Evolutionary conservation across 1,284 basidiomycete genomes (phyloP), one percentile per base, ranked within the genome.

Genomic region (Paramarasmius palmivorus): DNA sequence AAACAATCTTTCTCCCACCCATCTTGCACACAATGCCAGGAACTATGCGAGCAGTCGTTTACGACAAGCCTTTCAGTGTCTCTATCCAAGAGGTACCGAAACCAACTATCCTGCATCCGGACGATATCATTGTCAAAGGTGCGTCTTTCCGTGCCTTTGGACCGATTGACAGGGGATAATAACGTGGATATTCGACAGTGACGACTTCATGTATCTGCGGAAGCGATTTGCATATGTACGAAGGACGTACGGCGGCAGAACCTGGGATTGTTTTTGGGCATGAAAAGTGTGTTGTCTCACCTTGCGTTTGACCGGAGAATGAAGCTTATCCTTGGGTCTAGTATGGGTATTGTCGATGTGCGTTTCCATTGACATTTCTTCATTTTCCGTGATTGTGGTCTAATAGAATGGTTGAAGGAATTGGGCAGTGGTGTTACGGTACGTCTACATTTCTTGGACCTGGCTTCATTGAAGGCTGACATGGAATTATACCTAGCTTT

Each of bases 211-310:
- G 76, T 50, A 78, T 79, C 54, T 79, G 77, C 53, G 77, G 77
- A 57, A 79, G 77, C 48, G 79, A 81, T 57, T 59, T 81, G 52
- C 77, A 81, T 56, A 81, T 80, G 77, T 80, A 81, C 60, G 77
- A 82, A 65, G 79, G 79, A 10, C 76, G 78, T 54, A 81, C 79
- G 1, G 74, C 69, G 14, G 78, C 78, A 1, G 57, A 79, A 58
- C 55, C 74, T 32, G 78, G 77, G 3, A 77, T 81, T 32, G 72
- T 79, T 15, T 81, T 82, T 52, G 78, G 78, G 5, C 79, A 81
- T 60, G 79, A 82, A 61, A 82, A 80, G 75, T 77, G 56, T 26
- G 67, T 29, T 25, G n/a, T 38, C 15, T 41, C 12, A 49, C 17
- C 32, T 47, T 29, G 7, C 15, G 3, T 2, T 25, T 32, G 12